Conservation (phyloP, 257 asterid species). For the Ocimum tenuiflorum region DNA sequence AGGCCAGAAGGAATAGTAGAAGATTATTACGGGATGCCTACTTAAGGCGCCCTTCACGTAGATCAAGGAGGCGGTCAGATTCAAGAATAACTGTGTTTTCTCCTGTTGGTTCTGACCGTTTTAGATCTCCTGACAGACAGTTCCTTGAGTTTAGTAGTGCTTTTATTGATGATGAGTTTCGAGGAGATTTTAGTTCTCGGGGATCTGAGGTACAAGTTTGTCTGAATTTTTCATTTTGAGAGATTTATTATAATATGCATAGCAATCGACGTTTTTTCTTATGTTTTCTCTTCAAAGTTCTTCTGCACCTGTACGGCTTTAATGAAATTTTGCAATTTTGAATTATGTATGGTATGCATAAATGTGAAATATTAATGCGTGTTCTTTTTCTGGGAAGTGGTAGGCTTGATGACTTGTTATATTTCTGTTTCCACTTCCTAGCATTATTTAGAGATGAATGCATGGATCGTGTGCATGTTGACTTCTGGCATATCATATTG, state of each 20-base stretch:
- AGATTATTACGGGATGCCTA: conserved; percentile 90
- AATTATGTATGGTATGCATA: not conserved
- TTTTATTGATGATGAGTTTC: conserved; percentile 44
- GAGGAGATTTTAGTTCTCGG: conserved; percentile 40
- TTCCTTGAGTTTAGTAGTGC: conserved; percentile 52
- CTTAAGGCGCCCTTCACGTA: conserved; percentile 59
- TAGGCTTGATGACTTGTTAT: not conserved
- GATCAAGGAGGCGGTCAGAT: conserved; percentile 57
- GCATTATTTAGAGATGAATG: conserved; percentile 19
- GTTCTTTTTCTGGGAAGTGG: not conserved
- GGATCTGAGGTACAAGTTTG: conserved; percentile 65
- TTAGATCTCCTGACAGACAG: conserved; percentile 52
- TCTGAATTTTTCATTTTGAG: not conserved
- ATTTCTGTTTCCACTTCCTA: not conserved
- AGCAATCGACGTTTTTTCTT: not conserved
- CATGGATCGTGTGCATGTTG: conserved; percentile 2
- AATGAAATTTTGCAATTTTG: not conserved
- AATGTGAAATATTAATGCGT: not conserved
- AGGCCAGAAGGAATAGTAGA: conserved; percentile 63
- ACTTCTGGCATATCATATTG: not conserved
- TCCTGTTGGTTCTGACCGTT: conserved; percentile 41
- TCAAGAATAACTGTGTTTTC: conserved; percentile 39
- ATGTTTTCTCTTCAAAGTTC: not conserved
- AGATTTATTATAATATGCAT: not conserved
- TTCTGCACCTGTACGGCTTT: not conserved